phyloP scores from a whole-genome alignment of 176 grass and related monocot genomes.

The Zea mays region DNA sequence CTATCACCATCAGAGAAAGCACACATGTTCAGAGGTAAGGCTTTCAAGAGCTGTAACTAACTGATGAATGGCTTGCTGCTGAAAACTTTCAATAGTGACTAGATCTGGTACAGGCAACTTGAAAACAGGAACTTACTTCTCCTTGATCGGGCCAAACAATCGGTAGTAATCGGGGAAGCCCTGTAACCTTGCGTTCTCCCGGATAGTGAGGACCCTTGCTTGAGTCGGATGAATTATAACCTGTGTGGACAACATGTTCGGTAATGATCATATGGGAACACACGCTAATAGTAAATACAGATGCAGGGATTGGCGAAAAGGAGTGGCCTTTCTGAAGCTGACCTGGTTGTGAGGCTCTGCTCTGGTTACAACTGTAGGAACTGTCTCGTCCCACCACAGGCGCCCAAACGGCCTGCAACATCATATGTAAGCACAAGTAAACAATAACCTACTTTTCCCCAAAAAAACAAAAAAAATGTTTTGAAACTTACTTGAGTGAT shows the following conservation, averaged over 20 bases:
- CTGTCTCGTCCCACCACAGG: conserved; percentile 90
- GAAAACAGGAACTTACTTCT: conserved; percentile 44
- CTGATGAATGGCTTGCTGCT: not conserved
- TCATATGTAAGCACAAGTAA: not conserved
- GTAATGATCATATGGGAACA: not conserved
- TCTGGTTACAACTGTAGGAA: conserved; percentile 83
- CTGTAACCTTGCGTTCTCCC: conserved; percentile 81
- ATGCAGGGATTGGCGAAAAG: not conserved
- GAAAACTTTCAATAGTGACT: not conserved
- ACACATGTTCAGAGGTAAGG: not conserved
- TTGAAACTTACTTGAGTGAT: conserved; percentile 56
- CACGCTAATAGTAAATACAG: not conserved
- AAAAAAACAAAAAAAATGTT: not conserved
- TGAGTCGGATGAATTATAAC: conserved; percentile 63
- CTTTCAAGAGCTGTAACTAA: not conserved
- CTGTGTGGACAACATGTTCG: conserved; percentile 36
- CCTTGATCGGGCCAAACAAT: conserved; percentile 52
- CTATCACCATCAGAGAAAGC: conserved; percentile 7
- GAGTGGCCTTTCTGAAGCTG: not conserved
- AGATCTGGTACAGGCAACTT: not conserved
- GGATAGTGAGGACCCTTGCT: conserved; percentile 60
- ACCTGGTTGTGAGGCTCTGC: conserved; percentile 88
- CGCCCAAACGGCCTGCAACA: conserved; percentile 75
- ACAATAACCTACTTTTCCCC: not conserved
- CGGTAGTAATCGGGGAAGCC: conserved; percentile 75